These are phyloP conservation scores for Cytospora piceicola DNA, from an alignment of 2,329 filamentous ascomycete genomes.

Conservation along the genomic window DNA sequence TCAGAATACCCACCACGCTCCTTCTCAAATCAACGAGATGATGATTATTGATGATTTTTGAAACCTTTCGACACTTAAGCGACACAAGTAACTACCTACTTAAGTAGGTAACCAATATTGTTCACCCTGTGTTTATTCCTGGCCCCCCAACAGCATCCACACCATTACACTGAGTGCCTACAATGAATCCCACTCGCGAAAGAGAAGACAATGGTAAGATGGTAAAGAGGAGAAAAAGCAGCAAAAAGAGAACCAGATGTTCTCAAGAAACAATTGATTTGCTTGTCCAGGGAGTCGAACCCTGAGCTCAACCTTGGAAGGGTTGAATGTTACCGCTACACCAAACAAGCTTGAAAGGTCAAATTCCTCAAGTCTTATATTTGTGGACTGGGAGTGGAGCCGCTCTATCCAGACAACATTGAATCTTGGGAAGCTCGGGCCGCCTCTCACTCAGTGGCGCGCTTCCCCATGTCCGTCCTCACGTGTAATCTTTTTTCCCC, in stretches of 20 bases:
- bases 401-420: not conserved
- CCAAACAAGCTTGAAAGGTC: not conserved
- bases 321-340: constrained; percentile 6
- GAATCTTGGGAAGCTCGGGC: not conserved
- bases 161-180: too few relatives aligned
- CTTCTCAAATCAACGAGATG: constrained; percentile 14
- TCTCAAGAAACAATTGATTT: not conserved
- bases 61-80: not conserved
- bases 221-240: not conserved
- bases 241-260: not conserved
- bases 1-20: constrained; percentile 29
- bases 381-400: not conserved
- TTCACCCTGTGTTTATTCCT: not conserved
- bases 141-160: too few relatives aligned
- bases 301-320: constrained; percentile 5
- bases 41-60: not conserved
- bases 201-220: too few relatives aligned
- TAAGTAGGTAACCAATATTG: not conserved
- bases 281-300: constrained; percentile 5
- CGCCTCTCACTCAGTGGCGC: not conserved
- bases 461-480: not conserved
- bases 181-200: too few relatives aligned
- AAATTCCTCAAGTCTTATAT: not conserved
- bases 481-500: not conserved
- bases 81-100: too few relatives aligned